Evolutionary conservation across 345 rosid species (phyloP), one percentile per base, ranked within the genome.

Genomic region (Populus pruinosa): DNA sequence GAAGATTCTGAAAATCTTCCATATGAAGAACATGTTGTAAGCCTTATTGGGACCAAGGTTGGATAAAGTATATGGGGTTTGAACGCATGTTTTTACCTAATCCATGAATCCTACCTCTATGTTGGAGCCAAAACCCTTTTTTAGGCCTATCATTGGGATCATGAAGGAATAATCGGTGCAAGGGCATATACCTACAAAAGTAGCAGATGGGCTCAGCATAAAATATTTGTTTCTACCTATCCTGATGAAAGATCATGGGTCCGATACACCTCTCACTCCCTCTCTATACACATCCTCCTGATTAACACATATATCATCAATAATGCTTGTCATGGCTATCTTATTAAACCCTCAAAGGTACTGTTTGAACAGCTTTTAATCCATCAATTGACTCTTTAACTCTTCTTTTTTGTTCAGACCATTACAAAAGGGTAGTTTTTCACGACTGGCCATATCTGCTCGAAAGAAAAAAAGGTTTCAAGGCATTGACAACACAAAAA

Each of bases 141-240:
- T 80, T 67, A 72, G 82, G 61, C 87, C 83, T 86, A 83, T 85
- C 80, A 84, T 89, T 84, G 86, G 86, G 73, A 74, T 81, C 72
- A 75, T 71, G 1, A 36, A 75, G 79, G 87, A 84, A 86, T 84
- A 84, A 82, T 81, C 70, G 81, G 78, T 65, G 21, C 69, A 78
- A 76, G 65, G 74, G 86, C 82, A 83, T 70, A 79, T 53, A 61
- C 80, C 83, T 61, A 73, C 80, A 77, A 85, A 79, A 68, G 70
- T 64, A 81, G 82, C 47, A 69, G 87, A 87, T 79, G 79, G 74
- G 75, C 80, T 72, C 75, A 86, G 56, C 73, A 83, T 79, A 77
- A 55, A 82, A 79, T 78, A 83, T 71, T 77, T 82, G 44, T 39
- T 81, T 73, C 75, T 59, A 61, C 63, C 82, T 70, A 56, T 36